phyloP scores from a whole-genome alignment of 2,329 filamentous ascomycete species.

The Chaetomium globosum region DNA sequence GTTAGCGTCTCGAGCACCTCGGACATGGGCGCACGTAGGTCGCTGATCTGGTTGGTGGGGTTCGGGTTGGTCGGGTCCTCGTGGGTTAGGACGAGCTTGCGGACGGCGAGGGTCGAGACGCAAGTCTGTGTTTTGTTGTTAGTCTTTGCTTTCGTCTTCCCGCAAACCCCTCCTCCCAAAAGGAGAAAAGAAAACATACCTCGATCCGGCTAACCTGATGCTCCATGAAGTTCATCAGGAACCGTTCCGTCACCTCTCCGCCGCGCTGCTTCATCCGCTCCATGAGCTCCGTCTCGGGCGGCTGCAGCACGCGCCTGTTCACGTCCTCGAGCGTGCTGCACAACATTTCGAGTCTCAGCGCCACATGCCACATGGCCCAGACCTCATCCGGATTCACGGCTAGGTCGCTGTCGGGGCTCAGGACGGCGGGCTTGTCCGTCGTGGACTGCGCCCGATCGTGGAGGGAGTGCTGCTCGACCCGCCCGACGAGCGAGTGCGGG shows the following conservation, averaged over 20 bases:
- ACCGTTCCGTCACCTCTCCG: conserved; percentile 84
- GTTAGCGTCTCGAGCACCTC: conserved; percentile 67
- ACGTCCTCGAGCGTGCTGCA: conserved; percentile 83
- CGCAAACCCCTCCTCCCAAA: no score
- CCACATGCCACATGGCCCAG: conserved; percentile 88
- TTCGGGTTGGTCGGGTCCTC: conserved; percentile 38
- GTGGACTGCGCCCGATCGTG: conserved; percentile 47
- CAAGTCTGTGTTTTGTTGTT: conserved; percentile 62
- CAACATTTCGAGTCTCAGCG: conserved; percentile 86
- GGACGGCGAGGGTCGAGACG: conserved; percentile 74
- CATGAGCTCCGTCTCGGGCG: conserved; percentile 80
- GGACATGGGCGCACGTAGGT: conserved; percentile 76
- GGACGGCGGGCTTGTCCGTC: conserved; percentile 58
- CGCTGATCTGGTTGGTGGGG: conserved; percentile 63
- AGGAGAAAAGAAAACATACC: conserved; percentile 56
- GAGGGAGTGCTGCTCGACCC: conserved; percentile 69
- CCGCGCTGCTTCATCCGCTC: conserved; percentile 68
- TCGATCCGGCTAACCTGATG: conserved; percentile 96
- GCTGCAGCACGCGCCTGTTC: conserved; percentile 64
- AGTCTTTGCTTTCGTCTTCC: neutral
- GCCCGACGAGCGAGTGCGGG: conserved; percentile 81
- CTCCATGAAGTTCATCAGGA: conserved; percentile 86
- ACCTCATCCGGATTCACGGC: conserved; percentile 79
- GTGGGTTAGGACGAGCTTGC: conserved; percentile 75
- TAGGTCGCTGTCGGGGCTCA: conserved; percentile 67